A percentile compares a stretch with the other conserved stretches of the same genome.
Evolutionary conservation across 768 basidiomycete species (phyloP).

Genomic region (Neoboletus subvelutipes): DNA sequence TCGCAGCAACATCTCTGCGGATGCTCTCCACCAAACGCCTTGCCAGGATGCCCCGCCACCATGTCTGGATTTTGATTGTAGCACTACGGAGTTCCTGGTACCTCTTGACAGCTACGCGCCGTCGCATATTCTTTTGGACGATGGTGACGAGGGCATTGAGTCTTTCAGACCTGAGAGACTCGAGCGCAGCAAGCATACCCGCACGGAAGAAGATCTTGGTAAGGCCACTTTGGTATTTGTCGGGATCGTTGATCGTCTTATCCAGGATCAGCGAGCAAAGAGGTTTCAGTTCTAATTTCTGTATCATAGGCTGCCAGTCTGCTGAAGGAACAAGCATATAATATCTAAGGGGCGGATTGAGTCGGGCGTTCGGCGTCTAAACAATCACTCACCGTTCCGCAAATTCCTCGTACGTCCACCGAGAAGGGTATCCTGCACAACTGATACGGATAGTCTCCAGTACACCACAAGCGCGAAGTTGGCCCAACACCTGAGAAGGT

Average conservation of each 20-base stretch:
- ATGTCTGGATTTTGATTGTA: slow-evolving; percentile 86
- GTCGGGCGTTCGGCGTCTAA: slow-evolving; percentile 10
- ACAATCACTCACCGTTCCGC: slow-evolving; percentile 76
- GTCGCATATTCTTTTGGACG: slow-evolving; percentile 95
- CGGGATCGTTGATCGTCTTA: slow-evolving; percentile 85
- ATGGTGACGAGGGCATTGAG: slow-evolving; percentile 91
- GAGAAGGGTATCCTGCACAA: slow-evolving; percentile 96
- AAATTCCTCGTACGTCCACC: slow-evolving; percentile 99
- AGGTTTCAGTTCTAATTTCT: slow-evolving; percentile 70
- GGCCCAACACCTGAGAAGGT: slow-evolving; percentile 92
- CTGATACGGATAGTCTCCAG: slow-evolving; percentile 98
- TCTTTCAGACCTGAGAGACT: slow-evolving; percentile 83
- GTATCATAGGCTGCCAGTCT: slow-evolving; percentile 85
- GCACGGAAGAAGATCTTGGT: slow-evolving; percentile 99
- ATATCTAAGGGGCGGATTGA: slow-evolving; percentile 56
- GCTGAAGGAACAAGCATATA: slow-evolving; percentile 93
- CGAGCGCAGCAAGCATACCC: slow-evolving; percentile 95
- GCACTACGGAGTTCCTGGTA: slow-evolving; percentile 70
- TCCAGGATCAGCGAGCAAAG: slow-evolving; percentile 86
- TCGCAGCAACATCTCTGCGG: slow-evolving; percentile 71
- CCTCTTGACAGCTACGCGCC: slow-evolving; percentile 78
- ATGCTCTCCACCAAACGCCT: slow-evolving; percentile 66
- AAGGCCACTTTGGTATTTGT: slow-evolving; percentile 95
- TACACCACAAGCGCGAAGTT: slow-evolving; percentile 97
- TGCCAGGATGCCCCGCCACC: slow-evolving; percentile 91